These are phyloP conservation scores for Chenopodium suecicum DNA, from an alignment of 148 eudicot genomes.

Conservation along the genomic window DNA sequence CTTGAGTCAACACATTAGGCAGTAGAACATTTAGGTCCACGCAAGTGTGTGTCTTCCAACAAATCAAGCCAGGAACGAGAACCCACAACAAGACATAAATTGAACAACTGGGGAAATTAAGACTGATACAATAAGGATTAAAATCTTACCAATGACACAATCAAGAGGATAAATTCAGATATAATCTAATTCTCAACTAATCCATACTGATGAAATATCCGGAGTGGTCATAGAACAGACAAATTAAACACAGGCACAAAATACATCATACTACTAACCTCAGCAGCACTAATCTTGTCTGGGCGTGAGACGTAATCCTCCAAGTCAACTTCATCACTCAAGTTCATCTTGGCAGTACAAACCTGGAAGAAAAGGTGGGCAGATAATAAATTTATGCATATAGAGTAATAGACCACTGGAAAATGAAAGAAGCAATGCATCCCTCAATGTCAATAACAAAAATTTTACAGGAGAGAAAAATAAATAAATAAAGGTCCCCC, in stretches of 20 bases:
- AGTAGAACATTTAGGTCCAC: not conserved
- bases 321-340: conserved; percentile 84
- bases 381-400: not conserved
- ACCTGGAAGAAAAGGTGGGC: conserved; percentile 45
- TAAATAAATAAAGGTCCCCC: not conserved
- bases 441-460: not conserved
- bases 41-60: not conserved
- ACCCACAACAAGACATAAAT: not conserved
- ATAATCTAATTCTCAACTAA: not conserved
- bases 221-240: not conserved
- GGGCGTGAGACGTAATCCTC: conserved; percentile 92
- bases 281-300: conserved; percentile 91
- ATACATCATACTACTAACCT: conserved; percentile 43
- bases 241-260: not conserved
- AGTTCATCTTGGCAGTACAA: conserved; percentile 86
- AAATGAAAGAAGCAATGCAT: not conserved
- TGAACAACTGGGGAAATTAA: not conserved
- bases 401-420: not conserved
- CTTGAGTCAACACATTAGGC: not conserved
- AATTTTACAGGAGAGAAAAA: not conserved
- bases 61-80: not conserved
- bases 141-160: not conserved
- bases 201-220: not conserved
- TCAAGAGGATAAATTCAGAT: not conserved
- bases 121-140: not conserved